Conservation (phyloP, 2,329 filamentous ascomycete genomes). For the Zasmidium cellare region DNA sequence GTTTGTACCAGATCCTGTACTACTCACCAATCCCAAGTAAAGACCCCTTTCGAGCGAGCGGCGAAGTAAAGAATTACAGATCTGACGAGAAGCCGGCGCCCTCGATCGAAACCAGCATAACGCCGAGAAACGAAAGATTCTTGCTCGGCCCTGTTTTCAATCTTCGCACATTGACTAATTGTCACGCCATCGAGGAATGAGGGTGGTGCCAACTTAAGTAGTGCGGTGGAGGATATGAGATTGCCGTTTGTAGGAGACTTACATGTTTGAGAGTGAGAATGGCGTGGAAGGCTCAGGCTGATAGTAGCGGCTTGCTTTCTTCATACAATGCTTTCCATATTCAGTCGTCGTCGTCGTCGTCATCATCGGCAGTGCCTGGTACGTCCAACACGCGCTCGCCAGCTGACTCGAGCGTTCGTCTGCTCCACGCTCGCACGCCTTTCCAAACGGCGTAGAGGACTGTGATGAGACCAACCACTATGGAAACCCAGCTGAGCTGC, state of each 20-base stretch:
- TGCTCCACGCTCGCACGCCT: constrained; percentile 71
- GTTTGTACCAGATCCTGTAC: constrained; percentile 4
- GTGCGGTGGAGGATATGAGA: constrained; percentile 57
- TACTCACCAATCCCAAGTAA: neutral
- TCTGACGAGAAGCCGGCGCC: constrained; percentile 15
- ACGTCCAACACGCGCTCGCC: constrained; percentile 83
- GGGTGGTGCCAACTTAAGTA: constrained; percentile 93
- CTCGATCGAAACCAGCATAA: constrained; percentile 21
- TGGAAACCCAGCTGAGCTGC: constrained; percentile 75
- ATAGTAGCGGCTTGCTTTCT: neutral
- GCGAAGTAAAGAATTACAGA: neutral
- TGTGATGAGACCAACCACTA: constrained; percentile 76
- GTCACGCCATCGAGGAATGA: constrained; percentile 77
- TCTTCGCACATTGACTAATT: constrained; percentile 98
- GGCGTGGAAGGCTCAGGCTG: no score
- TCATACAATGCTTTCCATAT: constrained; percentile 5
- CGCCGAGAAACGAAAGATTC: constrained; percentile 20
- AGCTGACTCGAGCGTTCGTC: constrained; percentile 70
- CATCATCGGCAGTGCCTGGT: constrained; percentile 61
- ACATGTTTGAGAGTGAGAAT: neutral
- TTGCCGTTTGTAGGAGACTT: neutral
- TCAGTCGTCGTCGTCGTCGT: constrained; percentile 49
- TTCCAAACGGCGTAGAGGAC: constrained; percentile 86
- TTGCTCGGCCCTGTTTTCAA: constrained; percentile 42
- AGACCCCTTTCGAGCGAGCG: constrained; percentile 7